Percentiles rank a stretch among this genome's conserved stretches.
These are phyloP conservation scores for Parasitella parasitica DNA, from an alignment of 371 early-diverging fungal genomes.

Conservation along the genomic window DNA sequence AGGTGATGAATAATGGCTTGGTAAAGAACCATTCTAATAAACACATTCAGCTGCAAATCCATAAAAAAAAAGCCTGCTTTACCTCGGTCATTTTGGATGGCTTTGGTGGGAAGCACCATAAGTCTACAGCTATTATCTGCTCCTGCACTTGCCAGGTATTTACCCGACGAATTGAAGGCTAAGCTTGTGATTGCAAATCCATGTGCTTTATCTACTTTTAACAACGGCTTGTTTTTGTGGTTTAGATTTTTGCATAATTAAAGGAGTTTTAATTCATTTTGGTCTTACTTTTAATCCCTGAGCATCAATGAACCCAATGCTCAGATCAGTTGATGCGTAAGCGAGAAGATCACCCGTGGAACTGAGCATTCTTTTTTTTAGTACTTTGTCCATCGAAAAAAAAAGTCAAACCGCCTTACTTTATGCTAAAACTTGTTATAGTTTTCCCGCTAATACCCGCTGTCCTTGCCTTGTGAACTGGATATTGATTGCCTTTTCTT, in stretches of 20 bases:
- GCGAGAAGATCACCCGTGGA: conserved; percentile 57
- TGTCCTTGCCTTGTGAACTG: conserved; percentile 25
- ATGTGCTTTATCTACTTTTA: conserved; percentile 27
- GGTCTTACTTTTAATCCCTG: conserved; percentile 50
- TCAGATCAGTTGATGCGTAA: conserved; percentile 57
- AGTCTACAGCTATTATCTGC: conserved; percentile 1
- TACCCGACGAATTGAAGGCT: conserved; percentile 53
- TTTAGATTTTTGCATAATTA: conserved; percentile 3
- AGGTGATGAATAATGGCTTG: not conserved
- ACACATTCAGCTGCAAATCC: not conserved
- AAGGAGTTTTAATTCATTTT: conserved; percentile 5
- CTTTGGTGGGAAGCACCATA: not conserved
- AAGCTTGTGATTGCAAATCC: conserved; percentile 59
- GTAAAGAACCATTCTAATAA: not conserved
- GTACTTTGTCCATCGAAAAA: not conserved
- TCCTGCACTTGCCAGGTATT: conserved; percentile 42
- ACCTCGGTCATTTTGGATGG: not conserved
- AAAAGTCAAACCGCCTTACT: conserved; percentile 11
- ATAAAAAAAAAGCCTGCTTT: not conserved
- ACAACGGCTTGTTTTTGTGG: not conserved
- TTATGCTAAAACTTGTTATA: conserved; percentile 36
- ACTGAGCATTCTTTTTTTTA: conserved; percentile 21
- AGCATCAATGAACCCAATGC: conserved; percentile 58
- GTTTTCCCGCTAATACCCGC: conserved; percentile 35
- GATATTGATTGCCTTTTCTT: conserved; percentile 9